These are phyloP conservation scores for Royoungia palumana DNA, from an alignment of 768 basidiomycete species.

Conservation along the genomic window DNA sequence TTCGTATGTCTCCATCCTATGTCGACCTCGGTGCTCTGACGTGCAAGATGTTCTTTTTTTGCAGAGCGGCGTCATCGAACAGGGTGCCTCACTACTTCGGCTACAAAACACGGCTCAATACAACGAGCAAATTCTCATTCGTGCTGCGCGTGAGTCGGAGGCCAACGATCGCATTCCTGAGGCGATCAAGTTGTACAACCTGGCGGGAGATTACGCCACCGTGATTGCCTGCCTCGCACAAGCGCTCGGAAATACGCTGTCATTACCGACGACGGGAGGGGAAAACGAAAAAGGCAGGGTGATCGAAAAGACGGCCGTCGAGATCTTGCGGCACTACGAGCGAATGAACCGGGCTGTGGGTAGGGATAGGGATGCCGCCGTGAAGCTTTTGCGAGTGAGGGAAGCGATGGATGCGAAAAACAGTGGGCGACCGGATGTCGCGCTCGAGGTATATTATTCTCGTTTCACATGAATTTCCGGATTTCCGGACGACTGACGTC, in stretches of 20 bases:
- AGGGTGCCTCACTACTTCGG: constrained; percentile 71
- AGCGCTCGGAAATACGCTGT: constrained; percentile 80
- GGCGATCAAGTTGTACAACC: constrained; percentile 93
- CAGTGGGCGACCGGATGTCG: constrained; percentile 66
- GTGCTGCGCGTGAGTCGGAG: constrained; percentile 78
- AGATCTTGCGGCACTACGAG: constrained; percentile 79
- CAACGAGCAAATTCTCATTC: constrained; percentile 77
- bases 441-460: constrained; percentile 65
- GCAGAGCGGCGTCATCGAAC: constrained; percentile 86
- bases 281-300: constrained; percentile 58
- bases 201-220: constrained; percentile 86
- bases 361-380: constrained; percentile 68
- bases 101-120: constrained; percentile 65
- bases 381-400: constrained; percentile 73
- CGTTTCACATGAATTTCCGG: constrained; percentile 1
- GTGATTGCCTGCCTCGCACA: constrained; percentile 86
- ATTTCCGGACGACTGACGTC: background rate
- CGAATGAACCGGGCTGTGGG: constrained; percentile 70
- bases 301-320: constrained; percentile 71
- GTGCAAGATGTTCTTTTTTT: background rate
- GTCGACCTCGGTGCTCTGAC: background rate
- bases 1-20: constrained; percentile 54
- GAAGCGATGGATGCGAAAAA: constrained; percentile 78
- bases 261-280: constrained; percentile 50
- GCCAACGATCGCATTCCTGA: constrained; percentile 83